These are phyloP conservation scores for Kalmusia sp. DNA, from an alignment of 2,329 filamentous ascomycete genomes.

Conservation along the genomic window DNA sequence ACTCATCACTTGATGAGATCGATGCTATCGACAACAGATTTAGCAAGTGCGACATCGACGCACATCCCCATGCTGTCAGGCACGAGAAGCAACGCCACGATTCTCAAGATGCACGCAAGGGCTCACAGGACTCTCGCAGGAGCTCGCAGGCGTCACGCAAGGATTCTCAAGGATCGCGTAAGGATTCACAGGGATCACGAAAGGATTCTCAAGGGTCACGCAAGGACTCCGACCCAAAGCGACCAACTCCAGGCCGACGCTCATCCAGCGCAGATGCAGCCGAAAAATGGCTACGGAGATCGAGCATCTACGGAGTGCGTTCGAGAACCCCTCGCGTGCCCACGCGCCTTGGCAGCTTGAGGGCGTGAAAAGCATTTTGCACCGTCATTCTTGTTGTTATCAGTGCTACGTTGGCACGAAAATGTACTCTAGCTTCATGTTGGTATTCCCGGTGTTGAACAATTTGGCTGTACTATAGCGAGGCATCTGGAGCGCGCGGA, in stretches of 20 bases:
- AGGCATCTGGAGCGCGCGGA: not conserved
- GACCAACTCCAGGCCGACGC: not conserved
- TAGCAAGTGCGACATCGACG: constrained; percentile 5
- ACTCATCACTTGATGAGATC: constrained; percentile 1
- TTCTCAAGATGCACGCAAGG: not conserved
- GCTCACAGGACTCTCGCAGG: not conserved
- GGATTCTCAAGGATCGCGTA: constrained; percentile 1
- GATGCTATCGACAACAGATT: constrained; percentile 1
- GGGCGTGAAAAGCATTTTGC: constrained; percentile 2
- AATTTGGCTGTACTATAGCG: constrained; percentile 3
- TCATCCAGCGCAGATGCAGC: constrained; percentile 2
- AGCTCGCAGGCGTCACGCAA: not conserved
- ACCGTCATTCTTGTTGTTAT: not conserved
- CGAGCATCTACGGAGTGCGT: constrained; percentile 4
- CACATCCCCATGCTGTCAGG: not conserved
- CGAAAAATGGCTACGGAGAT: not conserved
- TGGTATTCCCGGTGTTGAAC: not conserved
- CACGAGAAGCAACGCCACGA: not conserved
- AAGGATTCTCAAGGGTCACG: constrained; percentile 1
- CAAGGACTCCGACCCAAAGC: not conserved
- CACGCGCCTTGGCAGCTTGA: not conserved
- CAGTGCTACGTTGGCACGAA: not conserved
- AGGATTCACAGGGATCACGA: not conserved
- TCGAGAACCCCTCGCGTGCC: constrained; percentile 1
- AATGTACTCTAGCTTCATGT: not conserved